Base-by-base conservation (phyloP, 768 basidiomycete genomes). In the Tylopilus sp. region DNA sequence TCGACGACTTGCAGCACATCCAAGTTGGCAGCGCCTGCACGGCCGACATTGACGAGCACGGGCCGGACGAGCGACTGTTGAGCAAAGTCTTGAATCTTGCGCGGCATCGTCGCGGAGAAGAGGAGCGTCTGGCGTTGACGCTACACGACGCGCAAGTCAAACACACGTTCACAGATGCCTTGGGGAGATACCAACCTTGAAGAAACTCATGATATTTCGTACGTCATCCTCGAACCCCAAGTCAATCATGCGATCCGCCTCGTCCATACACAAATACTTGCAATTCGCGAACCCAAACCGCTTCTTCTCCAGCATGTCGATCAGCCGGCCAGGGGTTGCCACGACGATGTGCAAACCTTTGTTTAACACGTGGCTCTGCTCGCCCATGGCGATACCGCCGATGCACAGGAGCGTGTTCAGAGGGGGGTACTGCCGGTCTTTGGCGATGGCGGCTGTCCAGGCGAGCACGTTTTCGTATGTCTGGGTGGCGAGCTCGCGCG, bases 181-280 rank as follows among this genome's bases (percentile, higher is more conserved):
- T n/a, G n/a, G n/a, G n/a, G n/a, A n/a, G n/a, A n/a, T n/a, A n/a
- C n/a, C n/a, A 7, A 91, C 94, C 76, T 89, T 94, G 79, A 99
- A 98, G 71, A 92, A 98, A 65, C 91, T 95, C 93, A 99, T 98
- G 63, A 99, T 97, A 62, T 94, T 97, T 51, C 97, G 79, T 26
- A 99, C 95, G 60, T 99, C 97, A 54, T 99, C 97, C 70, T 99
- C 97, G 63, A 99, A 99, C 0, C 97, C 97, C 66, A 98, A 76
- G 65, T 99, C 97, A 53, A 99, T 94, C 97, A 99, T 99, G 52
- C 97, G 77, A 71, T 99, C 97, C 0, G 97, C 97, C 71, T 99
- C 97, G 71, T 99, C 97, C 92, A 99, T 94, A 66, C 95, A 98
- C 11, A 99, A 73, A 66, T 83, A 97, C 75, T 92, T 94, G 86